Evolutionary conservation across 1,284 basidiomycete genomes (phyloP).

Genomic region (Tetrapyrgos nigripes): DNA sequence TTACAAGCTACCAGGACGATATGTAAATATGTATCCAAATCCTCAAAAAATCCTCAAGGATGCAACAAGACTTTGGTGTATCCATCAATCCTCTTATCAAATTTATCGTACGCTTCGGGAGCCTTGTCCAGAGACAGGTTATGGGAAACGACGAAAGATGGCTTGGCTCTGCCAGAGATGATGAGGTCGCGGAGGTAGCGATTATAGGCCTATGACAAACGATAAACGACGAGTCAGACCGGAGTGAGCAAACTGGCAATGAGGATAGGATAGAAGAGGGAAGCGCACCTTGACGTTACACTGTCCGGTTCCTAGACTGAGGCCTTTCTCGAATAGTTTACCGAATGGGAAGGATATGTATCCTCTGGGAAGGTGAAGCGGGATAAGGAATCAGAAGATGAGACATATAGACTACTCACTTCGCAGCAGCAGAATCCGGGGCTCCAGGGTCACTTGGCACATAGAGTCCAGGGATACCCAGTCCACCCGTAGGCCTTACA

Average conservation of each 20-base stretch:
- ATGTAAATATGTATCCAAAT: too few relatives aligned
- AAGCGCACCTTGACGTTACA: slow-evolving; percentile 56
- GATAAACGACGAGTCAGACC: not conserved
- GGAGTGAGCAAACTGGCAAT: not conserved
- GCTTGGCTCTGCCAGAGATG: slow-evolving; percentile 55
- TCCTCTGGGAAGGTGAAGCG: slow-evolving; percentile 34
- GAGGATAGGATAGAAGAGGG: not conserved
- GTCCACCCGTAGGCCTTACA: slow-evolving; percentile 55
- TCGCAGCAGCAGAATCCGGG: slow-evolving; percentile 53
- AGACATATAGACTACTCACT: slow-evolving; percentile 37
- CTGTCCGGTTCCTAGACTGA: slow-evolving; percentile 56
- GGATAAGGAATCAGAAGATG: not conserved
- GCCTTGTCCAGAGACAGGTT: slow-evolving; percentile 53
- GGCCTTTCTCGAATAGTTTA: slow-evolving; percentile 59
- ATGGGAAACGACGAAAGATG: slow-evolving; percentile 58
- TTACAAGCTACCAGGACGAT: too few relatives aligned
- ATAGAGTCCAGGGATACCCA: slow-evolving; percentile 60
- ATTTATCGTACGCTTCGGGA: slow-evolving; percentile 54
- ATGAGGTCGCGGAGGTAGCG: slow-evolving; percentile 59
- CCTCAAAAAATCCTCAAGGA: slow-evolving; percentile 45
- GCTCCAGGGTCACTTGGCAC: slow-evolving; percentile 59
- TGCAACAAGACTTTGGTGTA: slow-evolving; percentile 58
- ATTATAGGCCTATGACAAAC: slow-evolving; percentile 48
- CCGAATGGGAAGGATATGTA: slow-evolving; percentile 60
- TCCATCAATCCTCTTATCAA: slow-evolving; percentile 54